Evolutionary conservation across 331 rosid species (phyloP).

Genomic region (Rosa hybrid): DNA sequence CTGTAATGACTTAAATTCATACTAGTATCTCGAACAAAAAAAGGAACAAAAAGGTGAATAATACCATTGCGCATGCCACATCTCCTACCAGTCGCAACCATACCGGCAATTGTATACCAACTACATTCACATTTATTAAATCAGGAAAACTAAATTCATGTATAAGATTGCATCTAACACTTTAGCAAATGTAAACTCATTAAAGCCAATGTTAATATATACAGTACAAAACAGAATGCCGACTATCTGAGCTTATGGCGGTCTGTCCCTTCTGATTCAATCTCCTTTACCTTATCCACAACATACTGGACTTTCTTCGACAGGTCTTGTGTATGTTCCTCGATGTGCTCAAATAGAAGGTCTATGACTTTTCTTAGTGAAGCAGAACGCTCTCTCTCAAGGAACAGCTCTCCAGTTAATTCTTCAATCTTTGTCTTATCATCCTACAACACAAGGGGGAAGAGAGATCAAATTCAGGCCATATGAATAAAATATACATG

Average conservation of each 20-base stretch:
- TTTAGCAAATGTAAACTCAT: neutral
- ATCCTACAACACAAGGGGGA: constrained; percentile 15
- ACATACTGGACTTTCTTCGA: constrained; percentile 25
- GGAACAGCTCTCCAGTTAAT: constrained; percentile 29
- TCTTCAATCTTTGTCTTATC: constrained; percentile 34
- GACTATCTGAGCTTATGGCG: constrained; percentile 15
- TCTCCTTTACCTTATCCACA: constrained; percentile 31
- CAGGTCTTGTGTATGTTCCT: constrained; percentile 37
- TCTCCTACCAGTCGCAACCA: neutral
- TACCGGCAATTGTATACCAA: neutral
- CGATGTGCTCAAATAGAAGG: constrained; percentile 32
- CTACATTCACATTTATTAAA: neutral
- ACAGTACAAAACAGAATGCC: constrained; percentile 5
- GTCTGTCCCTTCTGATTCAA: constrained; percentile 30
- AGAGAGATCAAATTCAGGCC: neutral
- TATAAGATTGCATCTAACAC: neutral
- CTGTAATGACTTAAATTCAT: neutral
- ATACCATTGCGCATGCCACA: neutral
- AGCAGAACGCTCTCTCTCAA: constrained; percentile 40
- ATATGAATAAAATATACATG: neutral
- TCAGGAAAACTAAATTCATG: neutral
- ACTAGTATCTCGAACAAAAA: neutral
- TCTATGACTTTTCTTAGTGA: constrained; percentile 37
- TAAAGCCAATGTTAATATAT: constrained; percentile 7
- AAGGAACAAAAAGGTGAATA: neutral